phyloP scores from a whole-genome alignment of 2,329 filamentous ascomycete genomes.

The Fusarium agapanthi region DNA sequence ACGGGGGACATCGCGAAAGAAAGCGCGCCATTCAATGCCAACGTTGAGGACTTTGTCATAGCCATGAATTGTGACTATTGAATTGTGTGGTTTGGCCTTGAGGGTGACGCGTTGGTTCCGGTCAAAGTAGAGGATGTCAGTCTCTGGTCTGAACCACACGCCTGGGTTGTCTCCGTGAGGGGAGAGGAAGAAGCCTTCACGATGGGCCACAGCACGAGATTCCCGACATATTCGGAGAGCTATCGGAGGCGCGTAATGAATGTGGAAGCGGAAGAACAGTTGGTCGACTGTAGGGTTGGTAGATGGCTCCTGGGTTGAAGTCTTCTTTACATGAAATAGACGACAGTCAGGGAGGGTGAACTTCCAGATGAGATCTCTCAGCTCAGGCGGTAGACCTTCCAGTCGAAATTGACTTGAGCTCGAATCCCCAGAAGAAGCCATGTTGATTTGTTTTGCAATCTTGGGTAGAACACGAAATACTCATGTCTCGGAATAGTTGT shows the following conservation, averaged over 20 bases:
- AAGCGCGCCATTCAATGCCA: conserved; percentile 44
- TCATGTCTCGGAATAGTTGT: background rate
- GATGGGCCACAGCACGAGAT: conserved; percentile 40
- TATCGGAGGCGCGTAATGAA: conserved; percentile 30
- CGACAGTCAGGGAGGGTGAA: conserved; percentile 40
- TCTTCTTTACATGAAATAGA: conserved; percentile 43
- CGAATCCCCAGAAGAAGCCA: background rate
- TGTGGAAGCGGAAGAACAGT: conserved; percentile 35
- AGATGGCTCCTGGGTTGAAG: background rate
- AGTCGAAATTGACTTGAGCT: conserved; percentile 4
- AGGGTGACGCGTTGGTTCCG: conserved; percentile 38
- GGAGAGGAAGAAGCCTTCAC: conserved; percentile 41
- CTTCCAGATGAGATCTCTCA: conserved; percentile 44
- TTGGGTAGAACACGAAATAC: background rate
- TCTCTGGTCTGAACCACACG: conserved; percentile 40
- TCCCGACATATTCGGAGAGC: conserved; percentile 38
- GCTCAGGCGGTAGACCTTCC: conserved; percentile 36
- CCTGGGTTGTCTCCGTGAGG: conserved; percentile 13
- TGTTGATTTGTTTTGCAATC: background rate
- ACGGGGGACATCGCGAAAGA: conserved; percentile 41
- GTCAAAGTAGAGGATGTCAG: conserved; percentile 45
- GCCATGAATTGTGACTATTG: conserved; percentile 21
- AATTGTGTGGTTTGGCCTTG: conserved; percentile 11
- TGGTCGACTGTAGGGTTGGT: background rate
- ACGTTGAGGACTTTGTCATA: conserved; percentile 42